These are phyloP conservation scores for Neofusicoccum sp. DNA, from an alignment of 2,329 filamentous ascomycete genomes.

Conservation along the genomic window DNA sequence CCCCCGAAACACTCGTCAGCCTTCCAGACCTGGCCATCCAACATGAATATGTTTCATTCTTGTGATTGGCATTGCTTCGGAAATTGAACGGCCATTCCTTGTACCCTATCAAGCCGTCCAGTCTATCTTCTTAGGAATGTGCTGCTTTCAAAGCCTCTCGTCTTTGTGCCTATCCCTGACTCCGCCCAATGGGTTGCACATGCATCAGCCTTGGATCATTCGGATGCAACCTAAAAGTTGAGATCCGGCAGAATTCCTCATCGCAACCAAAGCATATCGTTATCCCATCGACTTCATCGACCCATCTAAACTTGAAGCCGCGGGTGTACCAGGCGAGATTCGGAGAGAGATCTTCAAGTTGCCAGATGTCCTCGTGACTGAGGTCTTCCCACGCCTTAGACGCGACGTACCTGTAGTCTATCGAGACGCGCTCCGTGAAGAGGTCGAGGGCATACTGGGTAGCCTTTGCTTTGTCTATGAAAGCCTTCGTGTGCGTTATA, in stretches of 20 bases:
- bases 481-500: not conserved
- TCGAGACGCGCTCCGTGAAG: not conserved
- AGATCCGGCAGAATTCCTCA: constrained; percentile 3
- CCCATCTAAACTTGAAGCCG: not conserved
- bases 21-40: too few species aligned
- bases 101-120: not conserved
- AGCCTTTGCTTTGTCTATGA: not conserved
- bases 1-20: too few species aligned
- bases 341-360: not conserved
- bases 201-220: not conserved
- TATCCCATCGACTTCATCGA: not conserved
- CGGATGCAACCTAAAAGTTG: not conserved
- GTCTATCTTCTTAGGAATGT: not conserved
- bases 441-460: not conserved
- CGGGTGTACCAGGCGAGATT: not conserved
- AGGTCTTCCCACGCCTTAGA: not conserved
- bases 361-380: not conserved
- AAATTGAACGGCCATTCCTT: not conserved
- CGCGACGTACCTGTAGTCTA: constrained; percentile 2
- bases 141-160: not conserved
- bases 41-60: too few species aligned
- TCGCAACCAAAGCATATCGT: not conserved
- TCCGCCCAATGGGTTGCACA: not conserved
- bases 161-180: not conserved
- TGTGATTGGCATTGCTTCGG: too few species aligned